Evolutionary conservation across 306 rosid species (phyloP), one percentile per base, ranked within the genome.

Genomic region (Cotoneaster glaucophyllus): DNA sequence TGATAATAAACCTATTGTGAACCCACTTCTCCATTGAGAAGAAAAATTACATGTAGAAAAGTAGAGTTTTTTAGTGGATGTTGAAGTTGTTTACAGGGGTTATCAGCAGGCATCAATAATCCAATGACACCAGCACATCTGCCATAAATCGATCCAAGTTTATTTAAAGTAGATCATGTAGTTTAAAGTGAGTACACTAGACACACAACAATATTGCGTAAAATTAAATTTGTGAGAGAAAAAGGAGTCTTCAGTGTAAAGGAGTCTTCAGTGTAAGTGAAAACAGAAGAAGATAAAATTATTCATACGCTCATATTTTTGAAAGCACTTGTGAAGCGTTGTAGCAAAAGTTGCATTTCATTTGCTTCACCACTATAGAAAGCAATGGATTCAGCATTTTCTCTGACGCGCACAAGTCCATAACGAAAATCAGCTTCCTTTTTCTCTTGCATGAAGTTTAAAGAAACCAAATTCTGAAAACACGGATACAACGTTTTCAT

Each of bases 351-450:
- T 82, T 88, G 93, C 86, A 84, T 90, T 86, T 95, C 99, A 75
- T 86, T 92, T 28, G 86, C 86, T 90, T 92, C 99, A 57, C 97
- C 99, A 25, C 97, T 82, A 76, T 95, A 95, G 85, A 92, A 95
- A 74, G 99, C 97, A 81, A 95, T 89, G 44, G 99, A 92, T 83
- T 95, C 99, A 64, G 99, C 92, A 88, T 95, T 95, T 85, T 95
- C 99, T 76, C 99, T 91, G 72, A 95, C 81, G 2, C 99, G 88
- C 48, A 95, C 99, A 53, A 95, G 99, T 53, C 99, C 97, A 77
- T 95, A 95, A 77, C 99, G 97, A 73, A 95, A 95, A 87, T 95
- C 99, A 74, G 99, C 99, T 78, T 95, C 99, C 76, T 95, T 95
- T 79, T 95, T 95, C 85, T 95, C 99, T 95, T 95, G 99, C 89